phyloP scores from a whole-genome alignment of 108 stramenopile genomes.

The Cyclotella distinguenda region DNA sequence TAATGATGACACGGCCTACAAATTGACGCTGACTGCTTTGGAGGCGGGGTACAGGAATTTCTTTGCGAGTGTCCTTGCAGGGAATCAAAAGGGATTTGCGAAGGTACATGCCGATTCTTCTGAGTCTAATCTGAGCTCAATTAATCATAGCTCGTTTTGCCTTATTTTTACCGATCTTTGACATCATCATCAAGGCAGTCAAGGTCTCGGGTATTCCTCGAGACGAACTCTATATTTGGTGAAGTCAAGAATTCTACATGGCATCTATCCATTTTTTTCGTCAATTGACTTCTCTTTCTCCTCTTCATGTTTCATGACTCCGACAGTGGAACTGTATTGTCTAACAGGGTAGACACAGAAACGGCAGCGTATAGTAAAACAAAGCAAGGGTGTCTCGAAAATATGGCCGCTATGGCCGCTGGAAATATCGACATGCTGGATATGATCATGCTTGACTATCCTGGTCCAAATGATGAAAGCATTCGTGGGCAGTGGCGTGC shows the following conservation, averaged over 20 bases:
- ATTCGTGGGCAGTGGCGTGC: slow-evolving; percentile 72
- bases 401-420: slow-evolving; percentile 60
- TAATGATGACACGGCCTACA: slow-evolving; percentile 71
- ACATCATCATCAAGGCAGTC: slow-evolving; percentile 37
- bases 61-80: slow-evolving; percentile 73
- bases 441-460: slow-evolving; percentile 84
- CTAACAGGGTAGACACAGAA: slow-evolving; percentile 64
- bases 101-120: slow-evolving; percentile 10
- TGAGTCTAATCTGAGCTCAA: background rate
- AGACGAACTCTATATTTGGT: slow-evolving; percentile 67
- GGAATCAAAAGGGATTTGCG: slow-evolving; percentile 78
- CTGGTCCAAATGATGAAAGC: slow-evolving; percentile 71
- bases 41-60: slow-evolving; percentile 78
- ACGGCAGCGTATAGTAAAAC: slow-evolving; percentile 59
- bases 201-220: slow-evolving; percentile 66
- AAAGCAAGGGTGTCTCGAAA: slow-evolving; percentile 65
- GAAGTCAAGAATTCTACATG: background rate
- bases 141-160: background rate
- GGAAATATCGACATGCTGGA: slow-evolving; percentile 73
- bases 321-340: slow-evolving; percentile 64
- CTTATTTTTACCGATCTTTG: background rate
- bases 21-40: slow-evolving; percentile 65
- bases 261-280: background rate
- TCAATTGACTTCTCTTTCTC: background rate
- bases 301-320: background rate